A percentile compares a stretch with the other conserved stretches of the same genome.
phyloP scores from a whole-genome alignment of 176 grass and related monocot species.

The Aechmea fasciata region DNA sequence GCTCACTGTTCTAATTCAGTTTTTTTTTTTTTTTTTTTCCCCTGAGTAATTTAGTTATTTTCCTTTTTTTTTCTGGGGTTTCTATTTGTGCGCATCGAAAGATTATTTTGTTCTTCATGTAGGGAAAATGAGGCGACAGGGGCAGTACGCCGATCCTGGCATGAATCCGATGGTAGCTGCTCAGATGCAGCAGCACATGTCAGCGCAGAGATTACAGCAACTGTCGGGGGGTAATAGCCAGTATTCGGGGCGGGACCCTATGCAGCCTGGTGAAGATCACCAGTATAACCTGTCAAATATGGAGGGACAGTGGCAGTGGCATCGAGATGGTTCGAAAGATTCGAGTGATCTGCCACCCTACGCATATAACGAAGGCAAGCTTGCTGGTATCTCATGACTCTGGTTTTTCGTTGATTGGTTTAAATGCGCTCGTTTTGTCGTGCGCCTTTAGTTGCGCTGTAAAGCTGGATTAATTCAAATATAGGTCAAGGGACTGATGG shows the following conservation, averaged over 20 bases:
- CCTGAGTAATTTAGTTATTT: too few relatives aligned
- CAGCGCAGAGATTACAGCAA: conserved; percentile 47
- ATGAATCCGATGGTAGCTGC: conserved; percentile 38
- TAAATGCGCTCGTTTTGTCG: too few relatives aligned
- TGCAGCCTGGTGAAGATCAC: conserved; percentile 35
- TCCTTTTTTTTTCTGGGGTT: too few relatives aligned
- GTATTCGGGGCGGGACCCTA: conserved; percentile 37
- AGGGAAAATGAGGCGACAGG: conserved; percentile 51
- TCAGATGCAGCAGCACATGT: conserved; percentile 59
- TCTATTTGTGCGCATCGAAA: not conserved
- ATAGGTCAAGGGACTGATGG: conserved; percentile 35
- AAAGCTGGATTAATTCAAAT: conserved; percentile 7
- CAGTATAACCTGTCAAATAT: conserved; percentile 37
- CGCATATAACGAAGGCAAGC: conserved; percentile 47
- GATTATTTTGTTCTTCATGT: not conserved
- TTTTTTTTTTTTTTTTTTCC: too few relatives aligned
- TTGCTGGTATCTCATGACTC: too few relatives aligned
- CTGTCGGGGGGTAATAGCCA: conserved; percentile 41
- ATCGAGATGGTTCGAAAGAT: conserved; percentile 42
- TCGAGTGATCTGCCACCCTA: conserved; percentile 32
- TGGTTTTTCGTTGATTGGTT: too few relatives aligned
- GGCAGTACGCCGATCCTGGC: conserved; percentile 44
- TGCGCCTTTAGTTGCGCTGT: too few relatives aligned
- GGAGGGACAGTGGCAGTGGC: conserved; percentile 59
- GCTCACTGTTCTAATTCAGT: too few relatives aligned